A percentile compares a stretch with the other conserved stretches of the same genome.
phyloP scores from a whole-genome alignment of 2,329 filamentous ascomycete species.

The Dothistroma pini region DNA sequence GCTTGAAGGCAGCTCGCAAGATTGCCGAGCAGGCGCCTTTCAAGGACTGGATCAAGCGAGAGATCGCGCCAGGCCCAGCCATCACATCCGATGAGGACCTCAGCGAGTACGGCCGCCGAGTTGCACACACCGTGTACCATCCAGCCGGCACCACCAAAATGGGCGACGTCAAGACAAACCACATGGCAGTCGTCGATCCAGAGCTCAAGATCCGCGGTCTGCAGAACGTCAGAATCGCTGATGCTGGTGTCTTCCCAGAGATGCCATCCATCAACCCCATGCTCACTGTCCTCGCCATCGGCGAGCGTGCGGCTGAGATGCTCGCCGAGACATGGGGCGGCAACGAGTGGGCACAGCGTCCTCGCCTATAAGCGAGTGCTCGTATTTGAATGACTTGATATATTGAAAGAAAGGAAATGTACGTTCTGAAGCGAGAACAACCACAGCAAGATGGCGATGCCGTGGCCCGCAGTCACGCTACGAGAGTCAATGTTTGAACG shows the following conservation, averaged over 20 bases:
- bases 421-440: slow-evolving; percentile 8
- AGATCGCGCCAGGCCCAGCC: slow-evolving; percentile 72
- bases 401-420: slow-evolving; percentile 1
- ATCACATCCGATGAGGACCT: slow-evolving; percentile 75
- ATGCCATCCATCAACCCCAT: slow-evolving; percentile 88
- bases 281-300: slow-evolving; percentile 80
- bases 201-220: slow-evolving; percentile 69
- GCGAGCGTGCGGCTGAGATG: slow-evolving; percentile 79
- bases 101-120: slow-evolving; percentile 74
- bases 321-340: slow-evolving; percentile 68
- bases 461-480: slow-evolving; percentile 6
- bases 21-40: slow-evolving; percentile 73
- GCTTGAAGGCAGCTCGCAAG: slow-evolving; percentile 72
- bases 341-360: slow-evolving; percentile 41
- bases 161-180: slow-evolving; percentile 67
- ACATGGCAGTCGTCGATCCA: slow-evolving; percentile 74
- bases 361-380: slow-evolving; percentile 46
- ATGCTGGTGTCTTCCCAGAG: slow-evolving; percentile 83
- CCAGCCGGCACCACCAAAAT: slow-evolving; percentile 88
- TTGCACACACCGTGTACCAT: slow-evolving; percentile 86
- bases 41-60: slow-evolving; percentile 76
- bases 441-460: slow-evolving; percentile 1
- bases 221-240: slow-evolving; percentile 71
- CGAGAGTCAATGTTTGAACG: slow-evolving; percentile 3
- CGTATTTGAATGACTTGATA: not conserved